Evolutionary conservation across 2,329 filamentous ascomycete genomes (phyloP), one percentile per base, ranked within the genome.

Genomic region (Helicocarpus griseus): DNA sequence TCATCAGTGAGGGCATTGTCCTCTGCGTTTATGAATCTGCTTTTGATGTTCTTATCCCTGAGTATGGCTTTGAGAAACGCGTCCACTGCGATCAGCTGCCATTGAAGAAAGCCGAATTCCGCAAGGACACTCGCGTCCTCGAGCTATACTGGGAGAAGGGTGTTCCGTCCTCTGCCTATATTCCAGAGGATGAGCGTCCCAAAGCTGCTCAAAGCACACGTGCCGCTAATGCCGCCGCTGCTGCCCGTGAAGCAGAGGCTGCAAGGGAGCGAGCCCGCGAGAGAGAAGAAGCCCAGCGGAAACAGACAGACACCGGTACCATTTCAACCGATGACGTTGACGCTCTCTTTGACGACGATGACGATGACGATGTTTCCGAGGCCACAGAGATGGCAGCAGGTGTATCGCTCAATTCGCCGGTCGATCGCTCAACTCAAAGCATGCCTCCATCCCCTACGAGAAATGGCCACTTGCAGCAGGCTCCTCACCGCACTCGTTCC

Each of bases 91-190:
- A 98, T 65, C 93, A 98, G 75, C 78, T 98, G 66, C 93, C 93
- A 28, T 76, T 98, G 60, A 82, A 97, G 80, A 98, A 98, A 78
- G 93, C 93, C n/a, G 93, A 98, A 67, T 98, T 93, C 73, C 84
- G 94, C 70, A 97, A 97, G 78, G 89, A 95, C 67, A 88, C 90
- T 74, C 83, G 93, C 51, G 82, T 97, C 28, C 78, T 98, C 44
- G 93, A 98, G 72, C 80, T 98, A 14, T 98, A 96, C 77, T 98
- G 93, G 93, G 93, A 98, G 82, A 98, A 97, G 80, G 93, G 93
- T 44, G 89, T 97, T 6, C 89, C 91, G 26, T 97, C 90, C 56
- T 96, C 91, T 40, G 87, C 90, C 2, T 98, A 94, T 61, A 85
- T 98, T 49, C 93, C 93, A 2, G 93, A 98, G 66, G 93, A 98